Percentiles rank a stretch among this genome's conserved stretches.
Evolutionary conservation across 2,329 filamentous ascomycete genomes (phyloP).

Genomic region (Pseudogymnoascus sp.): DNA sequence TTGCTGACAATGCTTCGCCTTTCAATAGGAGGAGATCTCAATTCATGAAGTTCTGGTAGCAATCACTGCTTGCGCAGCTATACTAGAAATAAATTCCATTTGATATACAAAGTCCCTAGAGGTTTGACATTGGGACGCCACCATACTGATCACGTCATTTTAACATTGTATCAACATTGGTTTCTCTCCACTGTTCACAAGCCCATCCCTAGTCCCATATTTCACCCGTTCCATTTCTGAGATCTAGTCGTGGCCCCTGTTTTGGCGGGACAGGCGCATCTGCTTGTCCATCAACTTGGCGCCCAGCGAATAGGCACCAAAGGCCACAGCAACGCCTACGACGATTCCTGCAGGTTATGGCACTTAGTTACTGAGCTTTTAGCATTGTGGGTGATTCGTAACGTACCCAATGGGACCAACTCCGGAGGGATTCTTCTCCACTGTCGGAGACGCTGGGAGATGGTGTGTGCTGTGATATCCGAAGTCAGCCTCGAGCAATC

Average conservation of each 20-base stretch:
- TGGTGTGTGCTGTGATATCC: slow-evolving; percentile 67
- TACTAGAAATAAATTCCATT: slow-evolving; percentile 7
- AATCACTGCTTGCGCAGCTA: not conserved
- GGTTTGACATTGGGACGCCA: slow-evolving; percentile 6
- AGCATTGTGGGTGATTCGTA: not conserved
- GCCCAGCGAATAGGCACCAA: slow-evolving; percentile 71
- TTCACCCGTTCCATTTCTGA: not conserved
- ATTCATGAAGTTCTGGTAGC: slow-evolving; percentile 2
- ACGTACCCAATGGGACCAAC: slow-evolving; percentile 86
- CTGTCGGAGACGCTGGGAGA: slow-evolving; percentile 88
- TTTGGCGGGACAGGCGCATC: slow-evolving; percentile 72
- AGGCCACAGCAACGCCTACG: slow-evolving; percentile 72
- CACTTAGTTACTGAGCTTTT: slow-evolving; percentile 20
- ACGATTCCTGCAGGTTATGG: slow-evolving; percentile 57
- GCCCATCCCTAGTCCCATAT: not conserved
- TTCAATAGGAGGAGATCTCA: not conserved
- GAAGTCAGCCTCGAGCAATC: slow-evolving; percentile 11
- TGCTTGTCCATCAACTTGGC: slow-evolving; percentile 90
- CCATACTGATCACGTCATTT: slow-evolving; percentile 3
- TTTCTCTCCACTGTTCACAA: not conserved
- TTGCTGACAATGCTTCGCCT: not conserved
- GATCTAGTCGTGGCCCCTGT: slow-evolving; percentile 27
- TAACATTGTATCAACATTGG: slow-evolving; percentile 7
- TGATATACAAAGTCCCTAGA: slow-evolving; percentile 7
- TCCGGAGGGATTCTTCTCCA: slow-evolving; percentile 87